Percentiles rank a stretch among this genome's conserved stretches.
Conservation (phyloP, 441 rosid species). For the Francoa sonchifolia region DNA sequence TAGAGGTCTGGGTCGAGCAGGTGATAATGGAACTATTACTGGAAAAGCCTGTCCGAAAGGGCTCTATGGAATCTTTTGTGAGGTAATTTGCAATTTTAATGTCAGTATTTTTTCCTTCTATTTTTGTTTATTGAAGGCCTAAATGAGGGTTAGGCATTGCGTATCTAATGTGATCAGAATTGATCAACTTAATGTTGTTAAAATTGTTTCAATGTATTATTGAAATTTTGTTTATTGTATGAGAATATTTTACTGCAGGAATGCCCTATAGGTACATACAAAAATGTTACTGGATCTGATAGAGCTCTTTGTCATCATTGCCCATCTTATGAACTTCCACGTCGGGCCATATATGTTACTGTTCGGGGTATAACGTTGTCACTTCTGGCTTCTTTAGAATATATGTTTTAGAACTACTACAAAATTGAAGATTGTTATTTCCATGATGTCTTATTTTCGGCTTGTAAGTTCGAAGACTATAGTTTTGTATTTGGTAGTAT, state of each 20-base stretch:
- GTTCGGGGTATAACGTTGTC: slow-evolving; percentile 42
- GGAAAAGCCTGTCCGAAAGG: slow-evolving; percentile 88
- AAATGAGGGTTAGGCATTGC: background rate
- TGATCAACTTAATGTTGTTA: background rate
- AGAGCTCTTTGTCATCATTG: slow-evolving; percentile 51
- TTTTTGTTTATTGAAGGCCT: slow-evolving; percentile 1
- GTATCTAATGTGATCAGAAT: background rate
- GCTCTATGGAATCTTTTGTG: slow-evolving; percentile 72
- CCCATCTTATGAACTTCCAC: slow-evolving; percentile 60
- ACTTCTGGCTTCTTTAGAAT: slow-evolving; percentile 2
- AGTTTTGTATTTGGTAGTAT: background rate
- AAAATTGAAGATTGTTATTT: slow-evolving; percentile 5
- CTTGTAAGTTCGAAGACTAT: background rate
- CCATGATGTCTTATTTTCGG: slow-evolving; percentile 2
- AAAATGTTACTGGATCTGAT: slow-evolving; percentile 71
- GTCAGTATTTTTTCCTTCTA: background rate
- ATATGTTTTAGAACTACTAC: background rate
- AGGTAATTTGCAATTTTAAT: slow-evolving; percentile 31
- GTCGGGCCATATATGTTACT: slow-evolving; percentile 45
- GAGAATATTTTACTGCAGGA: slow-evolving; percentile 38
- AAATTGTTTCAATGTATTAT: background rate
- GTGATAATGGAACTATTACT: slow-evolving; percentile 69
- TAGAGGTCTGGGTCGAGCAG: slow-evolving; percentile 44
- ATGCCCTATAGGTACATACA: slow-evolving; percentile 82
- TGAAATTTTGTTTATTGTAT: slow-evolving; percentile 1